These are phyloP conservation scores for Penicillium brevicompactum DNA, from an alignment of 2,329 filamentous ascomycete species.

Conservation along the genomic window DNA sequence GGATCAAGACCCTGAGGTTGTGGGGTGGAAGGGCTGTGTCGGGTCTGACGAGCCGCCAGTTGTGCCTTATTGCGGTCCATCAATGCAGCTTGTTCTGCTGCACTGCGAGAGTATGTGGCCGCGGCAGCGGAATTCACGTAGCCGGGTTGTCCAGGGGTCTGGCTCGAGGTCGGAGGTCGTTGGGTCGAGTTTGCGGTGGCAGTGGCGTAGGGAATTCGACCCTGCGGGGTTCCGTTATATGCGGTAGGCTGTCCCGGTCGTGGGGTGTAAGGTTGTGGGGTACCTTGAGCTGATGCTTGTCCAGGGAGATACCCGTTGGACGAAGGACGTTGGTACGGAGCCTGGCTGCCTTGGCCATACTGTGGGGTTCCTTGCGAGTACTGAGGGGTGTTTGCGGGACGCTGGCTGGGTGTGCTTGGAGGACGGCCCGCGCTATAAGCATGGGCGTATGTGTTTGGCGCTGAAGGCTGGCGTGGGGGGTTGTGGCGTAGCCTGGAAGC, in stretches of 20 bases:
- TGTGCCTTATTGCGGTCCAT: slow-evolving; percentile 44
- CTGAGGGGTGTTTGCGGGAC: slow-evolving; percentile 38
- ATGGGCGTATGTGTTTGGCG: slow-evolving; percentile 36
- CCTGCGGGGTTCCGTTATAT: slow-evolving; percentile 37
- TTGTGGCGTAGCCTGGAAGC: slow-evolving; percentile 33
- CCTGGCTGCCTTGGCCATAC: slow-evolving; percentile 37
- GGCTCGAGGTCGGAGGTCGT: slow-evolving; percentile 31
- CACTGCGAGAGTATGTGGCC: slow-evolving; percentile 41
- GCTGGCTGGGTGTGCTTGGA: slow-evolving; percentile 39
- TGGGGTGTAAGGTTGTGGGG: slow-evolving; percentile 38
- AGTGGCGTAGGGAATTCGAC: slow-evolving; percentile 38
- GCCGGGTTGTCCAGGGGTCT: slow-evolving; percentile 30
- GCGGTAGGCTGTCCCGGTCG: slow-evolving; percentile 36
- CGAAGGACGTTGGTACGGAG: slow-evolving; percentile 43
- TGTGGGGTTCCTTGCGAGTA: slow-evolving; percentile 37
- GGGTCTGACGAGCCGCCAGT: slow-evolving; percentile 32
- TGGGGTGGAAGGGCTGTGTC: slow-evolving; percentile 37
- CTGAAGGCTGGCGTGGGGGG: slow-evolving; percentile 35
- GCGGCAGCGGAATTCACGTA: slow-evolving; percentile 40
- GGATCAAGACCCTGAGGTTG: slow-evolving; percentile 32
- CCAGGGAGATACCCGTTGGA: slow-evolving; percentile 38
- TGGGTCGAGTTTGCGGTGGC: slow-evolving; percentile 33
- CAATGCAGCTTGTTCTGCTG: slow-evolving; percentile 42
- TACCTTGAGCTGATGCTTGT: slow-evolving; percentile 30
- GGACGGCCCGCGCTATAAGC: slow-evolving; percentile 35